A percentile compares a stretch with the other conserved stretches of the same genome.
Conservation (phyloP, 2,329 filamentous ascomycete species). For the Fusarium sp. region DNA sequence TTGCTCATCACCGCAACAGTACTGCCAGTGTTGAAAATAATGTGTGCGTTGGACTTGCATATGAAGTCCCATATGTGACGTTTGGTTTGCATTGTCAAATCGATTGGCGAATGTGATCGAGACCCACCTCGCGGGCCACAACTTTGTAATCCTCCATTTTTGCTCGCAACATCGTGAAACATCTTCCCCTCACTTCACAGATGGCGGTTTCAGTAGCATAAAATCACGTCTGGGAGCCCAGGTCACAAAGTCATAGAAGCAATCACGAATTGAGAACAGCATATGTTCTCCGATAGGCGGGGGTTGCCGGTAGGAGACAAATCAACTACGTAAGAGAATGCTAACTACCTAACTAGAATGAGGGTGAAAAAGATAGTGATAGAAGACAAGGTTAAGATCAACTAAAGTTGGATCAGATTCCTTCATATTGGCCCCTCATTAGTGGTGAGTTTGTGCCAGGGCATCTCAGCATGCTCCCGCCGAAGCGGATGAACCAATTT, state of each 20-base stretch:
- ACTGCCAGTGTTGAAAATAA: constrained; percentile 38
- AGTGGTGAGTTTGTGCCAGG: constrained; percentile 71
- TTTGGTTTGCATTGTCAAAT: not conserved
- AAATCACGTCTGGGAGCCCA: not conserved
- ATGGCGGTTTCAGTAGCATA: not conserved
- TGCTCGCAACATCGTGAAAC: not conserved
- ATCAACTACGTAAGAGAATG: not conserved
- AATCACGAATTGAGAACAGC: not conserved
- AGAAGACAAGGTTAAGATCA: constrained; percentile 42
- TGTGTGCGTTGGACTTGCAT: constrained; percentile 25
- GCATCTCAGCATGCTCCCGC: constrained; percentile 73
- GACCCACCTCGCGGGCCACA: not conserved
- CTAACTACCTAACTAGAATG: not conserved
- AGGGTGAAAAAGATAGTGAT: not conserved
- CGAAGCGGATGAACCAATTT: constrained; percentile 64
- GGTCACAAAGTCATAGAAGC: not conserved
- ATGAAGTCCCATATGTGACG: constrained; percentile 3
- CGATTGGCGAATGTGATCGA: not conserved
- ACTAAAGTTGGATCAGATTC: constrained; percentile 69
- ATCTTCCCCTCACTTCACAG: not conserved
- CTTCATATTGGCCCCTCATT: constrained; percentile 71
- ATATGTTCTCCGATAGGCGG: not conserved
- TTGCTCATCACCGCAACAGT: constrained; percentile 24
- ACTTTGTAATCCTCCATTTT: not conserved
- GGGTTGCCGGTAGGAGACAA: not conserved